Evolutionary conservation across 2,329 filamentous ascomycete genomes (phyloP), one percentile per base, ranked within the genome.

Genomic region (Phoma sp.): DNA sequence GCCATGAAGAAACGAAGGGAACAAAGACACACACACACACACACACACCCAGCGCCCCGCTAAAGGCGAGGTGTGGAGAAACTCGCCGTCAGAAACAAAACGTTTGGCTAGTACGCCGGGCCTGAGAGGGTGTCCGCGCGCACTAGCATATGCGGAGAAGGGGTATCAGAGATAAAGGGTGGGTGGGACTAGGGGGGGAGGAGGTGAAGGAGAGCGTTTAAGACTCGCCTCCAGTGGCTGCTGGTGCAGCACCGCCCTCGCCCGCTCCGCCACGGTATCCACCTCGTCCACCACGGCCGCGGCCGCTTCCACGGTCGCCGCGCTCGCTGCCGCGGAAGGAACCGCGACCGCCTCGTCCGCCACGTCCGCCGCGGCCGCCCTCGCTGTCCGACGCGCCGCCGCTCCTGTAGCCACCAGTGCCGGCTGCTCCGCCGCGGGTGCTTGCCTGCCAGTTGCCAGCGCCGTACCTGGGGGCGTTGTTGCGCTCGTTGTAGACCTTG

Each of bases 321-420:
- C 69, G 68, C 53, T 70, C 70, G 25, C 83, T 80, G 57, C 82
- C 77, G 57, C 80, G 78, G 58, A 83, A 79, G 57, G 83, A 80
- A 52, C 84, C 46, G 25, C 59, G 60, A 24, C 64, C 65, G 4
- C 83, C 79, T 65, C 83, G 80, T 18, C 79, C 78, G 49, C 75
- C 75, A 25, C 77, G 81, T 25, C 82, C 82, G 48, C 84, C 82
- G 56, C 85, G 82, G 55, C 90, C 88, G 60, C 82, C 80, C 68
- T 92, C 90, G 64, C 88, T 90, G 70, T 89, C 87, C 56, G 88
- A 93, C 54, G 90, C 91, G 47, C 87, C 90, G 47, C 71, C 90
- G 69, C 91, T 96, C 65, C 91, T 88, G 79, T 96, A 96, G 55
- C 91, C 91, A 64, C 89, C 89, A n/a, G 79, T 73, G 60, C 81